Evolutionary conservation across 805 yeast genomes (phyloP).

Genomic region (baker's yeast (Saccharomyces cerevisiae)): DNA sequence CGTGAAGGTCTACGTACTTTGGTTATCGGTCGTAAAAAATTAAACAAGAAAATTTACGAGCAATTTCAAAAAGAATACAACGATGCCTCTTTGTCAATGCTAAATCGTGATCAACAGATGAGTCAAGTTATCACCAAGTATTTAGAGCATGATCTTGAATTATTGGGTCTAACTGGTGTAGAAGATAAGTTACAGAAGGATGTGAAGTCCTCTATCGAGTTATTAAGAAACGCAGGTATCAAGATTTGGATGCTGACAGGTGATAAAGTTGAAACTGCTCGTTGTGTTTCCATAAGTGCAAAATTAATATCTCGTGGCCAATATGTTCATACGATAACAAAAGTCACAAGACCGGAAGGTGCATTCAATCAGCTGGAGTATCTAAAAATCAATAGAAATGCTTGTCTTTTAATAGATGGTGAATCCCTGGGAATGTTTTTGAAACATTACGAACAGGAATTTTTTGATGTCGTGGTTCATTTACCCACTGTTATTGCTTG

Average conservation of each 20-base stretch:
- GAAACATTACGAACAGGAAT: slow-evolving; percentile 56
- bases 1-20: slow-evolving; percentile 94
- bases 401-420: slow-evolving; percentile 85
- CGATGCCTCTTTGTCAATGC: slow-evolving; percentile 71
- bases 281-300: slow-evolving; percentile 95
- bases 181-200: slow-evolving; percentile 90
- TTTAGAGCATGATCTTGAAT: slow-evolving; percentile 75
- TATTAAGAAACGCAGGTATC: slow-evolving; percentile 90
- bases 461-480: slow-evolving; percentile 65
- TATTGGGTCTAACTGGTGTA: slow-evolving; percentile 91
- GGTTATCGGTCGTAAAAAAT: slow-evolving; percentile 80
- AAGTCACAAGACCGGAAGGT: slow-evolving; percentile 44
- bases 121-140: slow-evolving; percentile 56
- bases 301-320: slow-evolving; percentile 90
- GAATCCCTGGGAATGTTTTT: slow-evolving; percentile 72
- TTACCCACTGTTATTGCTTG: slow-evolving; percentile 96
- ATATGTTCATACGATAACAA: slow-evolving; percentile 78
- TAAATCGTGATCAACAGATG: slow-evolving; percentile 69
- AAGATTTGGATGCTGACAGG: slow-evolving; percentile 99
- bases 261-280: slow-evolving; percentile 96
- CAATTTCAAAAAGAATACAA: slow-evolving; percentile 57
- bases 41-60: slow-evolving; percentile 46
- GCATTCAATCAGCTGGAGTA: slow-evolving; percentile 75
- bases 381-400: slow-evolving; percentile 44
- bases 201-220: slow-evolving; percentile 86